Evolutionary conservation across 2,329 filamentous ascomycete species (phyloP), one percentile per base, ranked within the genome.

Genomic region (Macrophomina tecta): DNA sequence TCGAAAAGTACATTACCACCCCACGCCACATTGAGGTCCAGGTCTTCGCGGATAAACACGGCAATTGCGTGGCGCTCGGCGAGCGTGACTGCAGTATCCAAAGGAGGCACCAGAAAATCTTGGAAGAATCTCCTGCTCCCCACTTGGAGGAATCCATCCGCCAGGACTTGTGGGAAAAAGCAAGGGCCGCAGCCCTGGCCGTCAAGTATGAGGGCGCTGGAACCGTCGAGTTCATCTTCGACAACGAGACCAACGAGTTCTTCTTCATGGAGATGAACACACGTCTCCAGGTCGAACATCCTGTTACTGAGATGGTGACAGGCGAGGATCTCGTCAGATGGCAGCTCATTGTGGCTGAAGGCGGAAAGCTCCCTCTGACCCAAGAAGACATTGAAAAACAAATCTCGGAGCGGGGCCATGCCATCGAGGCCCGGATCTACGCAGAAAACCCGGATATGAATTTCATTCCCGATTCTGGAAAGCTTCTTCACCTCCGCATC

Each of bases 351-450:
- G 91, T 98, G 51, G 92, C 94, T 55, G 87, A 90, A 73, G 90
- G 90, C 18, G 86, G 86, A n/a, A 83, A 81, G 61, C 81, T 92
- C 5, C 90, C 90, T 1, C 79, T 91, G 16, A 88, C 85, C 0
- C 90, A 92, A 73, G 82, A 84, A 56, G 82, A 90, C 68, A 86
- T 92, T 32, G 86, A 90, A 71, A 81, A 85, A 68, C 85, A 88
- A 70, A 98, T 99, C 77, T 84, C 84, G 40, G 84, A 86, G 70
- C 85, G 89, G 53, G 95, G 95, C 1, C 92, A 94, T 73, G 95
- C 94, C 11, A 96, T 99, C 69, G 95, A 99, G 82, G 94, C 94
- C 16, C 87, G 95, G 67, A 97, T 99, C 72, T 99, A 99, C 77
- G 95, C 95, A 8, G 95, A 99, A 78, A 97, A 94, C 74, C 95